Evolutionary conservation across 2,329 filamentous ascomycete species (phyloP), one percentile per base, ranked within the genome.

Genomic region (Aureobasidium sp.): DNA sequence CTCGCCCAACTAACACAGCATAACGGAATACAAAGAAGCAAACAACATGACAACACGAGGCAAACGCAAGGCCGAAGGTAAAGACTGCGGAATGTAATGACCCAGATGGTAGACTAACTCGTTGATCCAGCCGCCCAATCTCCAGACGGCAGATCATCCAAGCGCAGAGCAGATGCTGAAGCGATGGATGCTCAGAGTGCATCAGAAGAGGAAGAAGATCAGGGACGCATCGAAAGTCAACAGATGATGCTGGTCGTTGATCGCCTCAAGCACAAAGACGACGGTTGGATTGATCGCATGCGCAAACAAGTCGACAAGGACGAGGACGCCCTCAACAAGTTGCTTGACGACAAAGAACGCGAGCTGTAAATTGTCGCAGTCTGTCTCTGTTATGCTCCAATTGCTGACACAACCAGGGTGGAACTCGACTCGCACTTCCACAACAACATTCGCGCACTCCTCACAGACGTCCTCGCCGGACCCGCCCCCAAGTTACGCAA

Each of bases 351-450:
- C 23, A 58, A 51, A 18, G 59, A 47, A 42, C 56, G 56, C 16
- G 47, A 63, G 50, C 55, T 47, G 56, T 79, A 72, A 70, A 74
- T 77, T 48, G 15, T 20, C 31, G 9, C 25, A n/a, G n/a, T 45
- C 48, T 18, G 1, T 82, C 68, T 74, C 80, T 76, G 3, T 82
- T 55, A 36, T 7, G 81, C 69, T 56, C 47, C 56, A 70, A 55
- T 4, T 2, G 25, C 13, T 75, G 69, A 47, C 4, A 82, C 82
- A 55, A 36, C 82, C 77, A 56, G 75, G 71, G 15, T 67, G 69
- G 29, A 76, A 66, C 33, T 75, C 47, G 51, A 55, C 43, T 50
- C 51, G 18, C 38, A 64, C 2, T 64, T 64, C 10, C 60, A 64
- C 40, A 55, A 55, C 33, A 29, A 64, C 4, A 47, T 64, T 6